Conservation (phyloP, 805 yeast genomes). For the Kazachstania taianensis region DNA sequence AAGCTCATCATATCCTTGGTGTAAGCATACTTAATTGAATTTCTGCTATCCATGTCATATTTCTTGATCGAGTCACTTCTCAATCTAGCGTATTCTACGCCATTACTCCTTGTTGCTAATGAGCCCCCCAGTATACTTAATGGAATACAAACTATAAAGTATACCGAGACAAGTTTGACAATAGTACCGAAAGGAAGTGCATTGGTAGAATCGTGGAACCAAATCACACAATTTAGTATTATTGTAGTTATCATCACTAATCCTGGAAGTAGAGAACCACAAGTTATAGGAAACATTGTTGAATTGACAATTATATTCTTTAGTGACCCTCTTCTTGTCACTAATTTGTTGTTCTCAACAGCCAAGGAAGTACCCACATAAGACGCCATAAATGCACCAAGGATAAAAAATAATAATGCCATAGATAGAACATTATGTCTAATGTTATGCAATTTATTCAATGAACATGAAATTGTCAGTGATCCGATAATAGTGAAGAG, state of each 20-base stretch:
- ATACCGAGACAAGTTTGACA: conserved; percentile 45
- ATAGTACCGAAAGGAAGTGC: conserved; percentile 76
- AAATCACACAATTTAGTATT: conserved; percentile 55
- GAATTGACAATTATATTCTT: not conserved
- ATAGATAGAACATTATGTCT: conserved; percentile 59
- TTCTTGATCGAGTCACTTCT: conserved; percentile 5
- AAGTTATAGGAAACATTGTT: conserved; percentile 30
- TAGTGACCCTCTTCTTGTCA: conserved; percentile 3
- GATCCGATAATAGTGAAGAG: conserved; percentile 56
- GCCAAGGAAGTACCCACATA: conserved; percentile 52
- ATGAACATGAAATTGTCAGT: conserved; percentile 45
- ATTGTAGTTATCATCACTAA: conserved; percentile 41
- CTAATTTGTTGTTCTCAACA: conserved; percentile 4
- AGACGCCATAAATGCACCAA: conserved; percentile 69
- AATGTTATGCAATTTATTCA: conserved; percentile 51
- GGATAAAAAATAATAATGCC: conserved; percentile 48
- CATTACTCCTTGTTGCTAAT: conserved; percentile 8
- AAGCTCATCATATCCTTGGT: too few relatives aligned
- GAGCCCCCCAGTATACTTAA: conserved; percentile 64
- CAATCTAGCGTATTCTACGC: conserved; percentile 2
- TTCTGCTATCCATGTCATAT: not conserved
- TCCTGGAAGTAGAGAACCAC: conserved; percentile 42
- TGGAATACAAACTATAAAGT: conserved; percentile 63
- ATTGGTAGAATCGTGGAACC: conserved; percentile 65
- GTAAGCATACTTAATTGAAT: not conserved